Base-by-base conservation (phyloP, 2,329 filamentous ascomycete genomes). In the Monascus ruber region DNA sequence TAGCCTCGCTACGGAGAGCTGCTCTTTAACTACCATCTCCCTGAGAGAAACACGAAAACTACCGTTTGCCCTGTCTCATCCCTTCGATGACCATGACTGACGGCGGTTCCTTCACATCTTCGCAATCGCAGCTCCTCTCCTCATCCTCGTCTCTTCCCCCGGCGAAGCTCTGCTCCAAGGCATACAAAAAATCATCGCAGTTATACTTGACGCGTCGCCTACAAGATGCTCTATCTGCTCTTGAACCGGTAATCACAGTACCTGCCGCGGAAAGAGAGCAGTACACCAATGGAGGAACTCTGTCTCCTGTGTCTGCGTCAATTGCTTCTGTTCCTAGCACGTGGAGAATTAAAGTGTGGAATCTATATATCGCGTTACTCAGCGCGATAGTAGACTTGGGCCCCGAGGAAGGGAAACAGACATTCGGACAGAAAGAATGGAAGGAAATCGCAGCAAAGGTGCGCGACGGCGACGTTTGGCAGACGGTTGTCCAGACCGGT, bases 271-370 rank as follows among this genome's bases (percentile, higher is more conserved):
- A 61, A 49, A 57, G 58, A 26, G 54, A 61, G 31, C 49, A 54
- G 9, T 52, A 66, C 2, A 58, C 67, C 38, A 67, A 68, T 46
- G 65, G 67, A 26, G 64, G 71, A 41, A 69, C 60, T 17, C 66
- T 72, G 36, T 63, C 66, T 27, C 47, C 62, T 17, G 72, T 78
- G 41, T 69, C 76, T 26, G 82, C 86, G 26, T 85, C 87, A 4
- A 79, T 95, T 38, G 81, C 85, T 39, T 77, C 74, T 46, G 86
- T 86, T 38, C 88, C 84, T 33, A 78, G 83, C 48, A 83, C 81
- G 27, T 91, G 85, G 41, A 74, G 88, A 48, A 83, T 94, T 61
- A 98, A 96, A 64, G 83, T 96, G 47, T 98, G 91, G 91, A 94
- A 87, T 62, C 73, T 98, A 53, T 98, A 96, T 60, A 74, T 96